Percentiles rank a stretch among this genome's conserved stretches.
These are phyloP conservation scores for Sanguinoderma infundibulare DNA, from an alignment of 1,284 basidiomycete species.

Conservation along the genomic window DNA sequence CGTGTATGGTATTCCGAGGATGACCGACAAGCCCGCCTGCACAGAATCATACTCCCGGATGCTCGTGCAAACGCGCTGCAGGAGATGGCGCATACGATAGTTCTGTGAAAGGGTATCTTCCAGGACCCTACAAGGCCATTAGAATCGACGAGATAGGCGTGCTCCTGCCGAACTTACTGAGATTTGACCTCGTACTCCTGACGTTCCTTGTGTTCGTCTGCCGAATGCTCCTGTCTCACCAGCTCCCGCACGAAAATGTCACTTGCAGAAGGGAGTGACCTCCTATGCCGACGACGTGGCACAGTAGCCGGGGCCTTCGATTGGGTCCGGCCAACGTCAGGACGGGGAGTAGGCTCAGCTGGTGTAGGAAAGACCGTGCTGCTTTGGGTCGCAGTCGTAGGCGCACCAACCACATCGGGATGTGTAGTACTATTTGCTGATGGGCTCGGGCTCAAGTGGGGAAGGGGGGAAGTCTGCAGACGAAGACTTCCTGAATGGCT, in stretches of 20 bases:
- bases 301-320: conserved; percentile 11
- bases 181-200: conserved; percentile 63
- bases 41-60: conserved; percentile 67
- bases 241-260: conserved; percentile 29
- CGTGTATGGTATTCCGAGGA: conserved; percentile 50
- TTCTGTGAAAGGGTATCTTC: conserved; percentile 64
- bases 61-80: conserved; percentile 63
- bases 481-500: conserved; percentile 22
- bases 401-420: conserved; percentile 2
- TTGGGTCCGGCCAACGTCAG: not conserved
- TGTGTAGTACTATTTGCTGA: conserved; percentile 3
- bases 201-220: conserved; percentile 52
- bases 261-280: conserved; percentile 34
- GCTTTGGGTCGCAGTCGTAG: conserved; percentile 19
- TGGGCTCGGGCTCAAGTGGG: not conserved
- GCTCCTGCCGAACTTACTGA: conserved; percentile 46
- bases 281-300: conserved; percentile 27
- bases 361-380: conserved; percentile 13
- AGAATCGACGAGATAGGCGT: not conserved
- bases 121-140: conserved; percentile 49
- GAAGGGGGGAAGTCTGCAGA: conserved; percentile 2
- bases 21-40: conserved; percentile 51
- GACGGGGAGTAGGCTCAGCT: conserved; percentile 15
- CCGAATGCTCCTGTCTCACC: conserved; percentile 43
- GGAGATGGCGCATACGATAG: conserved; percentile 61